These are phyloP conservation scores for Cymbopogon flexuosus DNA, from an alignment of 202 grass and related monocot genomes.

Conservation along the genomic window DNA sequence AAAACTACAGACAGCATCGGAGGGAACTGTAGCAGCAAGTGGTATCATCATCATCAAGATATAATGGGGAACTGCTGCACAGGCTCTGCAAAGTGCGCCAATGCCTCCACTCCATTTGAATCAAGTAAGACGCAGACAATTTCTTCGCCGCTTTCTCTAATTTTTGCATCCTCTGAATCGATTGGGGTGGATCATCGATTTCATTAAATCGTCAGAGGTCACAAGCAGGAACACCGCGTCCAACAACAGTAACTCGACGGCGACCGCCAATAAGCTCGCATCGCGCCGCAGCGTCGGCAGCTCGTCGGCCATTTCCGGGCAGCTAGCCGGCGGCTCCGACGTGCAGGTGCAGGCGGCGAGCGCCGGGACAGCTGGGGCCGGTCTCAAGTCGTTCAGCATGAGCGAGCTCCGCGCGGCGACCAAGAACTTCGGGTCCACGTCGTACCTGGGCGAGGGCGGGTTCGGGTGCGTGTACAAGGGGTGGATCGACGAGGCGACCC, in stretches of 20 bases:
- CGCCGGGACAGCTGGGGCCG: not conserved
- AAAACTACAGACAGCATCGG: not conserved
- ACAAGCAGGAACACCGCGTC: conserved; percentile 30
- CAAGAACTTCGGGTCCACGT: conserved; percentile 62
- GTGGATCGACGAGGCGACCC: conserved; percentile 71
- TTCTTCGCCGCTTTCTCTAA: not conserved
- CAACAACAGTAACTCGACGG: not conserved
- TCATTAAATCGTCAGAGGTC: conserved; percentile 46
- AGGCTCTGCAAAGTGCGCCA: conserved; percentile 52
- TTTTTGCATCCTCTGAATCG: not conserved
- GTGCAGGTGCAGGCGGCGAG: not conserved
- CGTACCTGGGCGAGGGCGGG: conserved; percentile 74
- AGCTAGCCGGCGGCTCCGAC: not conserved
- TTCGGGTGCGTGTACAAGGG: conserved; percentile 95
- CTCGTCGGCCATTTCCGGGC: conserved; percentile 10
- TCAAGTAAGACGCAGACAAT: conserved; percentile 34
- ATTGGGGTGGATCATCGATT: not conserved
- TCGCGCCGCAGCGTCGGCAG: conserved; percentile 1
- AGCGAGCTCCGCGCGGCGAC: conserved; percentile 62
- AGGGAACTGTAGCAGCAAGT: not conserved
- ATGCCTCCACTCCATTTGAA: conserved; percentile 45
- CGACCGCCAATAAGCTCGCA: conserved; percentile 29
- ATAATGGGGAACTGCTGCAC: conserved; percentile 73
- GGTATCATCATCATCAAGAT: not conserved
- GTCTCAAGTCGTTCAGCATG: conserved; percentile 71